Conservation (phyloP, 306 rosid species). For the Malus sieversii region DNA sequence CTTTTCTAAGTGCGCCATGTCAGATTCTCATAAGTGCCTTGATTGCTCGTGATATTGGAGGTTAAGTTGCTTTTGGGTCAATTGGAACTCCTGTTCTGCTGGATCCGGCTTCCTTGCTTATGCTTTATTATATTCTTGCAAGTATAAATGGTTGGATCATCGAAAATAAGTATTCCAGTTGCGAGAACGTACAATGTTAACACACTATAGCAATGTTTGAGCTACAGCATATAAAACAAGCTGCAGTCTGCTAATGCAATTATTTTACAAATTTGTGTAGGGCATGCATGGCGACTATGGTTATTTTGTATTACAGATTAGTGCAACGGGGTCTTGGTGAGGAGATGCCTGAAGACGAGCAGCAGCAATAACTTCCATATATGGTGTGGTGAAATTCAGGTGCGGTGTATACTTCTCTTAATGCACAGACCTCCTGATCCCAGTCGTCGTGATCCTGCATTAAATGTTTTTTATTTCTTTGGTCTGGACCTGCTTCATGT, state of each 20-base stretch:
- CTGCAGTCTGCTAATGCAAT: constrained; percentile 16
- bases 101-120: background rate
- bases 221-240: background rate
- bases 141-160: background rate
- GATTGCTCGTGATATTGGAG: background rate
- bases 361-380: constrained; percentile 24
- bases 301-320: constrained; percentile 96
- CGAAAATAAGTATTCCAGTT: background rate
- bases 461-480: constrained; percentile 19
- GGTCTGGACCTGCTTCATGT: constrained; percentile 23
- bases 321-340: constrained; percentile 69
- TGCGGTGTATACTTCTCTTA: constrained; percentile 20
- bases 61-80: constrained; percentile 4
- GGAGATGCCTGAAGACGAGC: constrained; percentile 49
- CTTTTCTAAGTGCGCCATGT: background rate
- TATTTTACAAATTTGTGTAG: constrained; percentile 39
- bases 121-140: background rate
- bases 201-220: background rate
- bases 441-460: constrained; percentile 28
- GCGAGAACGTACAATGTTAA: too few species aligned
- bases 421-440: constrained; percentile 20
- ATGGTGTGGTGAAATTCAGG: constrained; percentile 13
- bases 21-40: background rate
- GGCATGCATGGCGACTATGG: constrained; percentile 99
- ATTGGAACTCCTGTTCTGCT: background rate